Evolutionary conservation across 768 basidiomycete species (phyloP), one percentile per base, ranked within the genome.

Genomic region (Suillus luteus): DNA sequence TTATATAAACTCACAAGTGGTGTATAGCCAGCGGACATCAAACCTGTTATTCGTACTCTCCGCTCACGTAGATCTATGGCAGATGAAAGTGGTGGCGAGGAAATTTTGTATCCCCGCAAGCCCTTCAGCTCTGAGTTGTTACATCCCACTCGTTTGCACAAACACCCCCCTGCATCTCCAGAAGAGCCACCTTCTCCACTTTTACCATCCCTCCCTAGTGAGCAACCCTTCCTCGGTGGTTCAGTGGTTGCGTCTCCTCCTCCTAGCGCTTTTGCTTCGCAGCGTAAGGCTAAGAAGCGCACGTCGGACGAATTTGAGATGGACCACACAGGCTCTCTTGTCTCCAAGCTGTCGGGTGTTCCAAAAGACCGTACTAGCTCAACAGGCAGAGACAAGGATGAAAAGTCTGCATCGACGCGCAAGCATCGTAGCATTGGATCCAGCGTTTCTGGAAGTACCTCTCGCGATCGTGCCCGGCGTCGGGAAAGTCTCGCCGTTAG

Each of bases 41-140:
- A 81, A 57, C 74, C 78, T 9, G 71, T 82, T 48, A 72, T 81
- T 40, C 85, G 84, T 9, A 74, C 84, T 12, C 75, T 91, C 60
- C 86, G 89, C 52, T 71, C 79, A 52, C 82, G 83, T 38, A 85
- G 85, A 62, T 94, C 92, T 1, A 82, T 86, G 64, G 85, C 90
- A 9, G 89, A 91, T 67, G 93, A 94, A 75, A 94, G 92, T 70
- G 93, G 93, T 5, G 92, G 93, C 48, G 93, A 95, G 75, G 93
- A 95, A 75, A 94, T 95, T 64, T 78, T 95, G 33, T 95, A 95
- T 75, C 92, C 92, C 46, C 88, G 92, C 62, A 86, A 90, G 65
- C 78, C 78, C 24, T 69, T 69, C 48, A 70, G 65, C 10, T 48
- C 69, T 17, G 73, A 76, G 19, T 64, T 77, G 55, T 65, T 74